Evolutionary conservation across 495 filamentous ascomycete species (phyloP).

Genomic region (Stereocaulon alpinum): DNA sequence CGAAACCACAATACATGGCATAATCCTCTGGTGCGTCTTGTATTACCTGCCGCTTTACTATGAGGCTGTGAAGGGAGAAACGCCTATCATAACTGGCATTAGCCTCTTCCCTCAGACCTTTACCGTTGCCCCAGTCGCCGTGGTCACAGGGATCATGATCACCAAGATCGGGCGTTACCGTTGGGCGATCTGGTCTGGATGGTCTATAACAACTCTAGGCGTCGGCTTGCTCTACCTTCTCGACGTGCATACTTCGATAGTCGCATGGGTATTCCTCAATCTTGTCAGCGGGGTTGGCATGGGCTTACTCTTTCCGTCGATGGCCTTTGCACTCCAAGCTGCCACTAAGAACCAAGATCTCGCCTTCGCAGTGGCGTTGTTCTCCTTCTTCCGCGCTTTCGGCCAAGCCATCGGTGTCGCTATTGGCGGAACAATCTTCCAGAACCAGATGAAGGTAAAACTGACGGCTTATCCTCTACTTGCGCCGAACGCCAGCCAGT

Average conservation of each 20-base stretch:
- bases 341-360: constrained; percentile 37
- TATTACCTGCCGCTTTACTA: constrained; percentile 60
- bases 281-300: constrained; percentile 43
- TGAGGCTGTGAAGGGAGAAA: constrained; percentile 44
- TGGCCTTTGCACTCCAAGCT: constrained; percentile 42
- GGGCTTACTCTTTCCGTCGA: constrained; percentile 24
- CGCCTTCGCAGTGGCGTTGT: constrained; percentile 47
- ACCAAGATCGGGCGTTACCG: constrained; percentile 42
- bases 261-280: constrained; percentile 42
- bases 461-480: constrained; percentile 35
- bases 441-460: constrained; percentile 45
- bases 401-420: constrained; percentile 52
- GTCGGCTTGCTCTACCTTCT: constrained; percentile 39
- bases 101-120: constrained; percentile 50
- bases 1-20: constrained; percentile 43
- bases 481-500: constrained; percentile 34
- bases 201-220: constrained; percentile 40
- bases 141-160: constrained; percentile 40
- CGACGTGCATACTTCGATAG: constrained; percentile 34
- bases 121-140: constrained; percentile 37
- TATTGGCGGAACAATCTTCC: constrained; percentile 46
- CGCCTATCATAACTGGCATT: constrained; percentile 46
- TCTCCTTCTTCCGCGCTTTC: constrained; percentile 47
- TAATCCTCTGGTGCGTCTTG: constrained; percentile 43
- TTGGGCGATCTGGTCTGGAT: constrained; percentile 47